Evolutionary conservation across 176 grass and related monocot species (phyloP).

Genomic region (Carex kokanica): DNA sequence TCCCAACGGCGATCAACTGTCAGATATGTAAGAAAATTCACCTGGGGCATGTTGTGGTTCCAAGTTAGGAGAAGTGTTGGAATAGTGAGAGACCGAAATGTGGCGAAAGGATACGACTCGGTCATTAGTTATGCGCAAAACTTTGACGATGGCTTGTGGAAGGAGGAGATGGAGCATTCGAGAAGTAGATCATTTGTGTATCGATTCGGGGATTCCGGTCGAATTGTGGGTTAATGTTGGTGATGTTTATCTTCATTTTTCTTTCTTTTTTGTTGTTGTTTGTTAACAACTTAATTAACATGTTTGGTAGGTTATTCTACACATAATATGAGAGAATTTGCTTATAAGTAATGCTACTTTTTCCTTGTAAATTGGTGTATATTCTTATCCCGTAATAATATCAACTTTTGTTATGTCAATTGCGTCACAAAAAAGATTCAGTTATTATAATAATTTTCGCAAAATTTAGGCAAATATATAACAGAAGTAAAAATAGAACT

Average conservation of each 20-base stretch:
- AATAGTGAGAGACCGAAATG: not conserved
- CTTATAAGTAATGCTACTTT: not conserved
- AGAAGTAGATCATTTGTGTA: constrained; percentile 17
- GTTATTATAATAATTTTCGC: too few relatives aligned
- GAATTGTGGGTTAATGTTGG: not conserved
- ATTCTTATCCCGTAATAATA: not conserved
- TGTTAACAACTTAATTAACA: not conserved
- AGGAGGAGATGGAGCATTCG: constrained; percentile 41
- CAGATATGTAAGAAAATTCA: constrained; percentile 6
- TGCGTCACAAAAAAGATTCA: too few relatives aligned
- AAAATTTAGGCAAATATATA: too few relatives aligned
- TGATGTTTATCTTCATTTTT: not conserved
- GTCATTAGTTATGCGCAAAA: constrained; percentile 48
- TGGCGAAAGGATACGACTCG: constrained; percentile 26
- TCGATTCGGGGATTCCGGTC: not conserved
- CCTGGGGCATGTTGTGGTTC: constrained; percentile 27
- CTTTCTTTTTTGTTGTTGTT: not conserved
- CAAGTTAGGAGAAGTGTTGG: constrained; percentile 22
- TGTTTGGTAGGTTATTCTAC: not conserved
- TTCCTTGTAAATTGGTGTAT: not conserved
- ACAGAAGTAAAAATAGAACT: too few relatives aligned
- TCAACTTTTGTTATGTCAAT: not conserved
- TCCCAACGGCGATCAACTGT: constrained; percentile 7
- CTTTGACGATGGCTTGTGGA: constrained; percentile 66
- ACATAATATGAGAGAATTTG: not conserved